Evolutionary conservation across 2,329 filamentous ascomycete genomes (phyloP).

Genomic region (Ceratocystiopsis sp.): DNA sequence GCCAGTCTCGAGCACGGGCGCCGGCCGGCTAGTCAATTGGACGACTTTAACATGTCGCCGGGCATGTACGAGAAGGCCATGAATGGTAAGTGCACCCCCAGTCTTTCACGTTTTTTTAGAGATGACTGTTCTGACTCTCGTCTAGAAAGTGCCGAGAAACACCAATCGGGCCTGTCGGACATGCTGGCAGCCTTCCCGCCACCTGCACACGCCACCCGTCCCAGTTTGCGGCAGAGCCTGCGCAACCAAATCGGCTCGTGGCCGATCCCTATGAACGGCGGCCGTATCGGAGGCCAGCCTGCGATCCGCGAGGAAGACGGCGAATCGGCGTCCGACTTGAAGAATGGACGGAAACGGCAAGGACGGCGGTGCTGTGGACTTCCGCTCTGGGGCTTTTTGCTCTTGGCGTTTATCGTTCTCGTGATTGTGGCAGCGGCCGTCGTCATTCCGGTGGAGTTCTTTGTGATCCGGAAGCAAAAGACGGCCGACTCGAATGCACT

Average conservation of each 20-base stretch:
- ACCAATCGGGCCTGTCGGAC: slow-evolving; percentile 39
- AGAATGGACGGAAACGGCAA: slow-evolving; percentile 18
- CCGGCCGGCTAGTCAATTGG: slow-evolving; percentile 41
- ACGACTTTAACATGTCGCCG: slow-evolving; percentile 34
- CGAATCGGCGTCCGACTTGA: slow-evolving; percentile 3
- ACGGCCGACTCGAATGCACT: slow-evolving; percentile 18
- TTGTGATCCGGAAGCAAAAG: slow-evolving; percentile 38
- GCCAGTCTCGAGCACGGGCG: slow-evolving; percentile 74
- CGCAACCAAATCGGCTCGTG: slow-evolving; percentile 32
- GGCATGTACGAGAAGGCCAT: slow-evolving; percentile 12
- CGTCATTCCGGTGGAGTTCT: slow-evolving; percentile 54
- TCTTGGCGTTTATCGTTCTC: slow-evolving; percentile 46
- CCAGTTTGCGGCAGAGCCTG: slow-evolving; percentile 26
- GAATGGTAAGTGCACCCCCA: no score
- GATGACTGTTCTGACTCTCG: no score
- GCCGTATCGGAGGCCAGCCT: slow-evolving; percentile 5
- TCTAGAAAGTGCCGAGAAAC: slow-evolving; percentile 17
- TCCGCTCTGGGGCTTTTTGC: slow-evolving; percentile 59
- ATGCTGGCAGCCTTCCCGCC: slow-evolving; percentile 51
- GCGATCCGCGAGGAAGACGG: slow-evolving; percentile 1
- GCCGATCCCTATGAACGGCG: slow-evolving; percentile 25
- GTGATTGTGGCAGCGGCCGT: slow-evolving; percentile 65
- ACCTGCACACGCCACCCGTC: slow-evolving; percentile 31
- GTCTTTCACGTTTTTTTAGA: no score
- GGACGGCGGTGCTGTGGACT: slow-evolving; percentile 64